A percentile compares a stretch with the other conserved stretches of the same genome.
Conservation (phyloP, 495 filamentous ascomycete genomes). For the Talaromyces ruber region DNA sequence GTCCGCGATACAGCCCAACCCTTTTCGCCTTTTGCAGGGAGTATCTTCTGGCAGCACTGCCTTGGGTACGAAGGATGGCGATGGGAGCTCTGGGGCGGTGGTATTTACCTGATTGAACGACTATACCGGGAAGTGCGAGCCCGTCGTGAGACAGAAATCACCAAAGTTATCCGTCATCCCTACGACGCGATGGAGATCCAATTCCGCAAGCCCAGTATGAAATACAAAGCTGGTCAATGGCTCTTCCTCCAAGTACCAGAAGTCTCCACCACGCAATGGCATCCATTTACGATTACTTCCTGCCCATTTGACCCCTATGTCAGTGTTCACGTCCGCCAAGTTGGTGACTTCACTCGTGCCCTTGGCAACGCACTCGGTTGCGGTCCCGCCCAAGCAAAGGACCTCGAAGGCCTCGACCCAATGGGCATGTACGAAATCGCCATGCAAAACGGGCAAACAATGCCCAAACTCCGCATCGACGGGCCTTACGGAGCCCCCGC, state of each 20-base stretch:
- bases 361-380: conserved; percentile 91
- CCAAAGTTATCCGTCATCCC: conserved; percentile 91
- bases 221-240: conserved; percentile 98
- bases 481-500: conserved; percentile 96
- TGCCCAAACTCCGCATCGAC: conserved; percentile 85
- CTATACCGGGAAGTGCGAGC: conserved; percentile 86
- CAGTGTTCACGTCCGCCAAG: conserved; percentile 89
- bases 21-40: conserved; percentile 76
- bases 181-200: conserved; percentile 98
- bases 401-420: conserved; percentile 84
- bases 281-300: conserved; percentile 98
- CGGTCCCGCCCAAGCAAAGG: conserved; percentile 69
- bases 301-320: conserved; percentile 94
- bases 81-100: conserved; percentile 88
- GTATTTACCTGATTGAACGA: conserved; percentile 77
- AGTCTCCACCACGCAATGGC: conserved; percentile 87
- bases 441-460: conserved; percentile 81
- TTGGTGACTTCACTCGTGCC: conserved; percentile 86
- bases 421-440: conserved; percentile 98
- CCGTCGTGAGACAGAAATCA: conserved; percentile 76
- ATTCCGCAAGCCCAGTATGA: conserved; percentile 91
- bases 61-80: conserved; percentile 95
- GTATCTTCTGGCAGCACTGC: conserved; percentile 83
- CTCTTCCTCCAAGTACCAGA: conserved; percentile 89
- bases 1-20: conserved; percentile 66